Evolutionary conservation across 2,329 filamentous ascomycete species (phyloP), one percentile per base, ranked within the genome.

Genomic region (Balansia obtecta): DNA sequence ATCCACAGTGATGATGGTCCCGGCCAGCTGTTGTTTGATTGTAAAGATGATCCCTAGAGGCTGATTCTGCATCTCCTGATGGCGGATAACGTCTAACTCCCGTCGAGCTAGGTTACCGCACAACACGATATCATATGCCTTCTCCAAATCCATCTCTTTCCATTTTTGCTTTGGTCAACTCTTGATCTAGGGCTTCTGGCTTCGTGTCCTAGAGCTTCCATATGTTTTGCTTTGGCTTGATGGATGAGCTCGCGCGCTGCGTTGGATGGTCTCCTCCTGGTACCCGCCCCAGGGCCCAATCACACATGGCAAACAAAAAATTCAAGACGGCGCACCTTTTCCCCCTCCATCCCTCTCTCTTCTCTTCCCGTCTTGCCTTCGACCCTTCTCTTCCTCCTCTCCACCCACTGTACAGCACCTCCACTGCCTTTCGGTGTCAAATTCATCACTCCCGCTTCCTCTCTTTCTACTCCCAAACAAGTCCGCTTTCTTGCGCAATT

Each of bases 251-350:
- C 44, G 27, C 27, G 34, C 34, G 34, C 34, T 41, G 15, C 37
- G 22, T 22, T 48, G n/a, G 37, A 37, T 42, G 32, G 16, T 45
- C 37, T 48, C 39, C 39, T 52, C 48, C 39, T 39, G 45, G 48
- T 48, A 51, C 52, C 49, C 53, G 53, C 50, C 50, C 51, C 46
- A 59, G 56, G 55, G 55, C 59, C 65, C 66, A 68, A 68, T 68
- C 65, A 68, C 59, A 64, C 57, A 54, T 53, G 49, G 57, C 55
- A 63, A 58, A 58, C 65, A 66, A 68, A 68, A 68, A 67, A 62
- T 66, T 60, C 63, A 56, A 49, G 50, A 49, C 50, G 54, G 54
- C 55, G 51, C 55, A 54, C 55, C 54, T 54, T 56, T 57, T 57
- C 53, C 50, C 55, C 59, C 56, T 61, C 54, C 53, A 46, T 53